Evolutionary conservation across 192 early-diverging fungal species (phyloP).

Genomic region (Coemansia sp.): DNA sequence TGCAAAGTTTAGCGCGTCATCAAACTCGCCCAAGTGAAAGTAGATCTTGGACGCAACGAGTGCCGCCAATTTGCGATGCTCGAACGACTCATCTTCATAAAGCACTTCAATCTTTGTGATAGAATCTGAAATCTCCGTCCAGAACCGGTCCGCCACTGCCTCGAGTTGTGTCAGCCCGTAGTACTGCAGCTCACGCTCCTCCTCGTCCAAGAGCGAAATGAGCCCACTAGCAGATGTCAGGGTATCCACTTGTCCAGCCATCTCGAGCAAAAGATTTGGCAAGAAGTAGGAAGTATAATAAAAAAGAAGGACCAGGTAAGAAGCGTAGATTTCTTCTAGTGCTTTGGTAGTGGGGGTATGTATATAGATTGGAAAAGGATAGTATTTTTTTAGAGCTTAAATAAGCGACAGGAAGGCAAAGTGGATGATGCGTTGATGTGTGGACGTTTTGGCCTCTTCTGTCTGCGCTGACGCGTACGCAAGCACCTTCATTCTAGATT

Average conservation of each 20-base stretch:
- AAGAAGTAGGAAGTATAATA: conserved; percentile 2
- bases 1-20: conserved; percentile 95
- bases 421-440: neutral
- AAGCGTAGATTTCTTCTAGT: neutral
- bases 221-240: conserved; percentile 70
- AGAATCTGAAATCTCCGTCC: conserved; percentile 97
- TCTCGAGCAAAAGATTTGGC: conserved; percentile 7
- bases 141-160: conserved; percentile 88
- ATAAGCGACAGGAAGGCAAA: neutral
- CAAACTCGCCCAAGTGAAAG: conserved; percentile 95
- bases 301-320: neutral
- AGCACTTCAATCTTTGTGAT: conserved; percentile 83
- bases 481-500: neutral
- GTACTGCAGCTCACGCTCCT: conserved; percentile 86
- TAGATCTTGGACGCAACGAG: conserved; percentile 99
- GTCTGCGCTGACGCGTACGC: neutral
- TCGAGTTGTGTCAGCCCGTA: conserved; percentile 94
- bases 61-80: conserved; percentile 86
- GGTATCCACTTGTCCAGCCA: conserved; percentile 40
- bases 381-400: neutral
- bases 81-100: conserved; percentile 89
- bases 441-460: neutral
- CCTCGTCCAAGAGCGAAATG: conserved; percentile 92
- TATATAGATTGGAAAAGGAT: neutral
- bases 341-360: neutral